Evolutionary conservation across 164 flowering plant genomes (phyloP), one percentile per base, ranked within the genome.

Genomic region (Akebia trifoliata): DNA sequence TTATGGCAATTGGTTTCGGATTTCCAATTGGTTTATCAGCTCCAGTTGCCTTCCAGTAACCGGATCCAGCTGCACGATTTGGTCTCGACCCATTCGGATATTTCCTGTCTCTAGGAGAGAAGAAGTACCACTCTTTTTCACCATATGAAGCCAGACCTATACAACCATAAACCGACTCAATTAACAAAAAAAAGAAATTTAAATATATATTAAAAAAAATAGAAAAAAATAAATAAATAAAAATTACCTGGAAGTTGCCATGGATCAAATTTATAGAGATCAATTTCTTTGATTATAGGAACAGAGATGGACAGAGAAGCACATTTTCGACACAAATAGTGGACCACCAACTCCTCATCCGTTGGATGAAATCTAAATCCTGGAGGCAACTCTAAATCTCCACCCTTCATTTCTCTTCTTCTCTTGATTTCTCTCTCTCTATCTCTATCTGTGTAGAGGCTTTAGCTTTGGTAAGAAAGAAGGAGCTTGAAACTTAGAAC

Each of bases 11-110:
- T 4, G 89, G 10, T 30, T 75, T 74, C 21, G 89, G 89, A n/a
- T 50, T 47, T 2, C 89, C 86, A 3, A 83, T 77, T 3, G 86
- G 79, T 62, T 83, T 83, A 48, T 83, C 86, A 3, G 84, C 86
- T 0, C 89, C 89, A 26, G 89, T 83, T 0, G 88, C 85, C 64
- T 81, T 83, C 88, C 88, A 81, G 32, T 80, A 81, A 9, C 85
- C 85, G 0, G 69, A 60, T 15, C 81, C 83, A 0, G 88, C 85
- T 7, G 85, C 85, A 60, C 88, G 67, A 59, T 83, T 81, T 50
- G 88, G 88, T 37, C 88, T 55, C 1, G 82, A 81, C 3, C 88
- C 88, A 62, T 83, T 83, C 4, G 88, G 88, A 18, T 82, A 82
- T 36, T 82, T 82, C 43, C 88, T 37, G 47, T 82, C 88, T 37